Percentiles rank a stretch among this genome's conserved stretches.
These are phyloP conservation scores for Glycyrrhiza uralensis DNA, from an alignment of 306 rosid genomes.

Conservation along the genomic window DNA sequence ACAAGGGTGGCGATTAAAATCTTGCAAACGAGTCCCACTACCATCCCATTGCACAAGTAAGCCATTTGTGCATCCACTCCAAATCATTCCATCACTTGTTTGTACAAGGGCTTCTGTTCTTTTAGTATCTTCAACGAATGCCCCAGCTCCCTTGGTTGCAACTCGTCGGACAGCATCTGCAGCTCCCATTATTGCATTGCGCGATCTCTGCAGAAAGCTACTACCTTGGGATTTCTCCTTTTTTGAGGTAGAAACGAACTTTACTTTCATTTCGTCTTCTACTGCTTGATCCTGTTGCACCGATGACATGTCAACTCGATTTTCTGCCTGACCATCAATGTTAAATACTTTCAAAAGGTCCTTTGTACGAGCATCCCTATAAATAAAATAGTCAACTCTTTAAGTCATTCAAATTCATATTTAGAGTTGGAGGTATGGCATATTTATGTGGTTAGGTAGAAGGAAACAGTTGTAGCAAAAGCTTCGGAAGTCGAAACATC, in stretches of 20 bases:
- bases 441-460: background rate
- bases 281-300: conserved; percentile 74
- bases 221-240: conserved; percentile 83
- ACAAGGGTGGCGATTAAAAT: conserved; percentile 68
- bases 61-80: conserved; percentile 98
- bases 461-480: background rate
- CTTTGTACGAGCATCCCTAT: conserved; percentile 92
- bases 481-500: background rate
- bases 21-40: conserved; percentile 76
- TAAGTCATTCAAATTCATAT: conserved; percentile 5
- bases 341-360: conserved; percentile 91
- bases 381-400: conserved; percentile 12
- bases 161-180: conserved; percentile 98
- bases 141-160: conserved; percentile 93
- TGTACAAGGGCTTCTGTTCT: conserved; percentile 75
- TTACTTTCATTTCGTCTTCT: conserved; percentile 84
- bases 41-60: conserved; percentile 92
- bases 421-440: background rate
- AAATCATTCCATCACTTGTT: conserved; percentile 80
- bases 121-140: conserved; percentile 79
- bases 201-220: conserved; percentile 81
- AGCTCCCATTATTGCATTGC: conserved; percentile 94
- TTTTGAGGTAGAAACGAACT: conserved; percentile 69
- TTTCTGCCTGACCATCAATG: conserved; percentile 84
- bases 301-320: conserved; percentile 71